Conservation (phyloP, 305 asterid genomes). For the Fraxinus sp. region DNA sequence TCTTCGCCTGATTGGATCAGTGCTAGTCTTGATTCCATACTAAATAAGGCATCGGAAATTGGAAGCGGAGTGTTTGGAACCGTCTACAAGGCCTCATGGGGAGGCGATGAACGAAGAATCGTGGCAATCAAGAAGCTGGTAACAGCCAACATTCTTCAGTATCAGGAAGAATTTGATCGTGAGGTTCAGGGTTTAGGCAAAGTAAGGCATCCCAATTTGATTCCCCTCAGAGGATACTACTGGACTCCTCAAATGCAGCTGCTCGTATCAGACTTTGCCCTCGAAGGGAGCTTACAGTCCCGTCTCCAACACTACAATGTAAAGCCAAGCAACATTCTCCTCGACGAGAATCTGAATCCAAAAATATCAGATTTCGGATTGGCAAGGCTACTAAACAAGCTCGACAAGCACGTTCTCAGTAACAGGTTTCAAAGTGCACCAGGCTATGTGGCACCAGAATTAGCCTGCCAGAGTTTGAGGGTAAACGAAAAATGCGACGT, state of each 20-base stretch:
- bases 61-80: constrained; percentile 90
- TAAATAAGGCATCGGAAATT: constrained; percentile 64
- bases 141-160: constrained; percentile 58
- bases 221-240: constrained; percentile 68
- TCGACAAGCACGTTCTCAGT: constrained; percentile 57
- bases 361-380: constrained; percentile 78
- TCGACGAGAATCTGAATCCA: constrained; percentile 62
- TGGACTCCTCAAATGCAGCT: constrained; percentile 93
- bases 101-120: constrained; percentile 41
- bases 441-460: constrained; percentile 86
- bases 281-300: constrained; percentile 59
- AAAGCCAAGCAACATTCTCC: constrained; percentile 78
- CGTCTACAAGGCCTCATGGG: constrained; percentile 62
- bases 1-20: constrained; percentile 43
- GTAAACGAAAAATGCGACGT: constrained; percentile 93
- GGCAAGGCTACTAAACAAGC: constrained; percentile 58
- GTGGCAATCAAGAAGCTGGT: constrained; percentile 75
- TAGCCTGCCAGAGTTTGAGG: constrained; percentile 83
- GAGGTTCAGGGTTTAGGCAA: constrained; percentile 69
- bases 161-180: constrained; percentile 78
- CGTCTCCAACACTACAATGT: constrained; percentile 80
- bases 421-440: constrained; percentile 68
- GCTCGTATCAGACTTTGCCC: constrained; percentile 69
- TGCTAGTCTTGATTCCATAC: constrained; percentile 47
- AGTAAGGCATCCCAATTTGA: constrained; percentile 75